Evolutionary conservation across 2,329 filamentous ascomycete species (phyloP), one percentile per base, ranked within the genome.

Genomic region (Microsporum canis): DNA sequence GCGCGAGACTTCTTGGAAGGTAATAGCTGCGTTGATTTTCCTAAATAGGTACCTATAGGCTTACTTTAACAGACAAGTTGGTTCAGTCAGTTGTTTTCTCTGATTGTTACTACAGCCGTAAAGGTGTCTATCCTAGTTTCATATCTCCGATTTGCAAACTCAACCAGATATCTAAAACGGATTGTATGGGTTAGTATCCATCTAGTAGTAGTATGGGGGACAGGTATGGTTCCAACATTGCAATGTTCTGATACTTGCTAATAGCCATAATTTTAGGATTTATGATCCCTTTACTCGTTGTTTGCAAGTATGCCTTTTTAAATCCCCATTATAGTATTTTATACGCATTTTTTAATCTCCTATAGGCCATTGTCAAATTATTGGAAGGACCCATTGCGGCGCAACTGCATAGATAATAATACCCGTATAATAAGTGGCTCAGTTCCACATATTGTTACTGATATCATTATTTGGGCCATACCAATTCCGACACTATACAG

Each of bases 61-160:
- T 23, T 23, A 23, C 17, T 23, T 23, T 23, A 23, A 23, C 17
- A 64, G 64, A 55, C 60, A 5, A 64, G 60, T 27, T 65, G 63
- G 63, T 41, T 62, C 23, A 58, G 60, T 34, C 62, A 65, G 43
- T 27, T 65, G 5, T 33, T 62, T 23, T 64, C 60, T 31, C 10
- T 64, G 10, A 6, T 60, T 10, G 58, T 64, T 8, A 63, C 63
- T 57, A 62, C 60, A 2, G 43, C 63, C 12, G 63, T 64, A 4
- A 62, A 64, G 55, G 41, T 64, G 12, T 65, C 64, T 2, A 62
- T 65, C 36, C 45, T 65, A 10, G n/a, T 53, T 3, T 65, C 64
- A 17, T 65, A 64, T 53, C 51, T 64, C 49, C 61, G 63, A 10
- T 57, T 65, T 29, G 51, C 58, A 17, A 39, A 27, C 23, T 7